These are phyloP conservation scores for Eudorina sp. DNA, from an alignment of 139 green algal genomes.

Conservation along the genomic window DNA sequence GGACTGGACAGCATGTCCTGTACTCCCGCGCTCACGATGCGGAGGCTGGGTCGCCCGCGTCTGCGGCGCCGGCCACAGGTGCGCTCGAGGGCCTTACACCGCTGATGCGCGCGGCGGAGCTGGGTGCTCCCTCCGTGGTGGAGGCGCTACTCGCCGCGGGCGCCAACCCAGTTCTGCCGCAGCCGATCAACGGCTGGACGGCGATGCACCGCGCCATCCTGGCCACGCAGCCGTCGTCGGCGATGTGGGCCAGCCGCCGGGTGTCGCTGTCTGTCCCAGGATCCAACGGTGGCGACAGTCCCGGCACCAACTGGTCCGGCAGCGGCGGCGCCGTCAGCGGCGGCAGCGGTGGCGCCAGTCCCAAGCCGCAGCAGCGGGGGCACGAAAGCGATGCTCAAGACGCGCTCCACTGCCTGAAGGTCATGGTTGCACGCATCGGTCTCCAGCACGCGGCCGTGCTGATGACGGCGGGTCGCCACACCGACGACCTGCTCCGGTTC, in stretches of 20 bases:
- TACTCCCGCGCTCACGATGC: too few species aligned
- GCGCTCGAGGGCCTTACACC: slow-evolving; percentile 29
- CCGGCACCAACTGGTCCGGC: too few species aligned
- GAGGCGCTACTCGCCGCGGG: slow-evolving; percentile 14
- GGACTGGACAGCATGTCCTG: neutral
- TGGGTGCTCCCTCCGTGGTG: neutral
- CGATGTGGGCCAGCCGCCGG: neutral
- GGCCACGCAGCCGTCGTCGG: neutral
- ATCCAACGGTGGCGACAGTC: too few species aligned
- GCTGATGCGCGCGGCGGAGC: slow-evolving; percentile 37
- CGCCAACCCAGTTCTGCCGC: neutral
- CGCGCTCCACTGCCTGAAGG: neutral
- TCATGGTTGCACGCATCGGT: neutral
- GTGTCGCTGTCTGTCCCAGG: neutral
- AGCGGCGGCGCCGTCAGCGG: neutral
- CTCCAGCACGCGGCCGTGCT: neutral
- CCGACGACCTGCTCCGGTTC: slow-evolving; percentile 37
- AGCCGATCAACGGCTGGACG: slow-evolving; percentile 18
- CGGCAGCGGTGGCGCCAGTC: too few species aligned
- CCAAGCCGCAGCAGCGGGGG: too few species aligned
- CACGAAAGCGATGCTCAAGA: neutral
- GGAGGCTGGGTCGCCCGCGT: neutral
- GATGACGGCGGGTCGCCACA: neutral
- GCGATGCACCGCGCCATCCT: slow-evolving; percentile 30
- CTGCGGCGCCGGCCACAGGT: neutral